Percentiles rank a stretch among this genome's conserved stretches.
These are phyloP conservation scores for Marasmius sp. DNA, from an alignment of 1,284 basidiomycete species.

Conservation along the genomic window DNA sequence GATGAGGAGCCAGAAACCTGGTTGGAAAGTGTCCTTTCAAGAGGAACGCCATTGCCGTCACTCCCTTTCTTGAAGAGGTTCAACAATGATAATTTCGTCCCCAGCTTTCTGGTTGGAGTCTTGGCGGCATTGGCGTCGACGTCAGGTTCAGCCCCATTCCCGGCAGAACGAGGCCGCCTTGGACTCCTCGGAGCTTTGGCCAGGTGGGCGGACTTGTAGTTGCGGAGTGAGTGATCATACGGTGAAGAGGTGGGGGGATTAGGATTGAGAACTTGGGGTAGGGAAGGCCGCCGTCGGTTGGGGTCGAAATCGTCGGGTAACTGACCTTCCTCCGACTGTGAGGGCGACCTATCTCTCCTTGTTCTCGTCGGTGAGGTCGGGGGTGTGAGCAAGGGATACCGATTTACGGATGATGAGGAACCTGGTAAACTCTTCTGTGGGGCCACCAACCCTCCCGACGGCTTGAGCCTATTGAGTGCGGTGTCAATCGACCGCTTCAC, in stretches of 20 bases:
- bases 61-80: conserved; percentile 60
- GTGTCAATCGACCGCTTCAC: conserved; percentile 67
- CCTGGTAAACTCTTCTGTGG: conserved; percentile 19
- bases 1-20: conserved; percentile 14
- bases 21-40: conserved; percentile 18
- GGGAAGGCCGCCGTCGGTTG: conserved; percentile 40
- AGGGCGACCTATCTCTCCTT: conserved; percentile 35
- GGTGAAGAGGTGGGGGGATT: conserved; percentile 19
- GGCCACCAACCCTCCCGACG: conserved; percentile 19
- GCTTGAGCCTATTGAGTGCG: conserved; percentile 54
- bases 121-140: conserved; percentile 24
- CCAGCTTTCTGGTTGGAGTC: conserved; percentile 39
- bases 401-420: conserved; percentile 23
- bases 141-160: conserved; percentile 48
- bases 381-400: conserved; percentile 32
- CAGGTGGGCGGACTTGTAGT: conserved; percentile 11
- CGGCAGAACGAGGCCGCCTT: conserved; percentile 57
- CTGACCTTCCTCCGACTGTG: conserved; percentile 12
- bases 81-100: conserved; percentile 56
- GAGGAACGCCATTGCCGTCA: conserved; percentile 23
- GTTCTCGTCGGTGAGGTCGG: conserved; percentile 39
- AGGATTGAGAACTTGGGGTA: conserved; percentile 40
- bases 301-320: conserved; percentile 32
- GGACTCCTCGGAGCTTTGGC: conserved; percentile 27
- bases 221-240: conserved; percentile 2